Conservation (phyloP, 2,329 filamentous ascomycete species). For the Fonsecaea nubica region DNA sequence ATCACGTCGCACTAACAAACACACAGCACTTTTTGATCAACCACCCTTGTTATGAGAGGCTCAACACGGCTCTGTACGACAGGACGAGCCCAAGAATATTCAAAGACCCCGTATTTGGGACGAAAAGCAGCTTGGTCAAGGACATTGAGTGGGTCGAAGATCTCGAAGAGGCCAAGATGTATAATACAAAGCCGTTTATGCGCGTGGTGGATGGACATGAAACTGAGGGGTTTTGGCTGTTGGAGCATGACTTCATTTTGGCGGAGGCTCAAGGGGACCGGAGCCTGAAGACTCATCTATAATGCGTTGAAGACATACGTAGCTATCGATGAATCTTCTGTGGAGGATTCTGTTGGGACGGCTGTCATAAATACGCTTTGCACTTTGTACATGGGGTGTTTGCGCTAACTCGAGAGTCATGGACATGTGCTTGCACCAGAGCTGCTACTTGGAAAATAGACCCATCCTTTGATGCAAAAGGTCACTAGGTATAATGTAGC, state of each 20-base stretch:
- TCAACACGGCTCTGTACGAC: neutral
- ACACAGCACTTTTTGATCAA: neutral
- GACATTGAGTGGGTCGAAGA: constrained; percentile 8
- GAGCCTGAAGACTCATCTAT: neutral
- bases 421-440: too few relatives aligned
- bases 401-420: too few relatives aligned
- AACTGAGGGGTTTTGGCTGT: neutral
- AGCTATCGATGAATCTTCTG: too few relatives aligned
- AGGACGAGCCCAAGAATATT: neutral
- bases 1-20: neutral
- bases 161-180: constrained; percentile 4
- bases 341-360: neutral
- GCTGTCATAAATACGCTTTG: neutral
- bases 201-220: neutral
- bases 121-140: constrained; percentile 16
- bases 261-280: neutral
- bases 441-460: too few relatives aligned
- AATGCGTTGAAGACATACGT: neutral
- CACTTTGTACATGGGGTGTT: too few relatives aligned
- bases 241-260: neutral
- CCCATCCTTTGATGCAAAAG: too few relatives aligned
- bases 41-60: neutral
- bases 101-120: constrained; percentile 1
- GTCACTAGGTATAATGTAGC: too few relatives aligned
- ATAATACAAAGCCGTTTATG: neutral